Base-by-base conservation (phyloP, 345 rosid species). In the Eucalyptus erythrocorys region DNA sequence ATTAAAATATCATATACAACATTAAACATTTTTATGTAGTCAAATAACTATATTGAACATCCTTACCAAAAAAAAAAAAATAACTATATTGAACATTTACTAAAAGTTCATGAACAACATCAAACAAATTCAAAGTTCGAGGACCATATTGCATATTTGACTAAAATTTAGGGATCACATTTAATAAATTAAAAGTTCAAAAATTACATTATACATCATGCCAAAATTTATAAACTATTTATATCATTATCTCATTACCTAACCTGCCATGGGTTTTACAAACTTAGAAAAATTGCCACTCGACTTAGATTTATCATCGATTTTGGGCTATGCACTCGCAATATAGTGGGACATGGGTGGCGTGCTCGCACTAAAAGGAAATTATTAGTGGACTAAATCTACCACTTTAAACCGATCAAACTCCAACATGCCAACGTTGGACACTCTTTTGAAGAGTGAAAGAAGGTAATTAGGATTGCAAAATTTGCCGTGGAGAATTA, bases 61-160 rank as follows among this genome's bases (percentile, higher is more conserved):
- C n/a, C n/a, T n/a, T n/a, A n/a, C n/a, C n/a, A n/a, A n/a, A n/a
- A n/a, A n/a, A n/a, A n/a, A n/a, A n/a, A n/a, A n/a, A n/a, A n/a
- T n/a, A n/a, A n/a, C 2, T 51, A 51, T 51, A 51, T 51, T 3
- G 24, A 51, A 0, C 24, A 8, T 51, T 4, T 2, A 51, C 10
- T 51, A 51, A 51, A 51, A 51, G 2, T 51, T 51, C 10, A 19
- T 19, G 4, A 51, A 51, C 0, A 3, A 51, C 0, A 51, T 51
- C 0, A 0, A 51, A 51, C 0, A 51, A 51, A 3, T 7, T 51
- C 19, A 19, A 21, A 51, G 1, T 7, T 3, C 2, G 1, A 0
- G 4, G 0, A 51, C 0, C 24, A 51, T 10, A 51, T 51, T 17
- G 0, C 24, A 51, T 1, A 7, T 51, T 51, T 0, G 0, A 2